These are phyloP conservation scores for Oenanthe javanica DNA, from an alignment of 140 eudicot genomes.

Conservation along the genomic window DNA sequence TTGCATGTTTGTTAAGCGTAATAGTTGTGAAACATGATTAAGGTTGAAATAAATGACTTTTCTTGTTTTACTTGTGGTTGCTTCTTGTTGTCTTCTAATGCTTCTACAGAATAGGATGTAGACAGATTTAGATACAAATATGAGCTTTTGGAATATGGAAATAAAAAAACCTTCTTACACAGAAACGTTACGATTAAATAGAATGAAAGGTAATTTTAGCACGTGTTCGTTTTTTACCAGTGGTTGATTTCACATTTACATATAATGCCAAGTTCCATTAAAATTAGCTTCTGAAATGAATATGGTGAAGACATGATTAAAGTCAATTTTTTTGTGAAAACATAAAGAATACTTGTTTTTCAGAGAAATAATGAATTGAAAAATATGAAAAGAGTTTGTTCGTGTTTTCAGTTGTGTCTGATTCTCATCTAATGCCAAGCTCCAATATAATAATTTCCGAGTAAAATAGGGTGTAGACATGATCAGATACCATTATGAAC, in stretches of 20 bases:
- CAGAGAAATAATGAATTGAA: background rate
- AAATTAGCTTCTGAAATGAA: background rate
- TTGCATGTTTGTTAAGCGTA: background rate
- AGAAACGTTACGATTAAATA: background rate
- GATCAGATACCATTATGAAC: background rate
- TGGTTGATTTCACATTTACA: background rate
- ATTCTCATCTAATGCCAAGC: background rate
- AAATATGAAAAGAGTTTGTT: background rate
- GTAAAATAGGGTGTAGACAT: background rate
- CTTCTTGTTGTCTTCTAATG: background rate
- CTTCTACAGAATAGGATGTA: background rate
- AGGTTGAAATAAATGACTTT: background rate
- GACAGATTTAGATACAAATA: background rate
- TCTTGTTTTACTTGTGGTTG: background rate
- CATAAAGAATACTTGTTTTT: background rate
- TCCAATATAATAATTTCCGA: background rate
- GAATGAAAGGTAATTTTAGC: background rate
- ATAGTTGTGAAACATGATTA: background rate
- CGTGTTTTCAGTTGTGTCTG: background rate
- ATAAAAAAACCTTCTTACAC: background rate
- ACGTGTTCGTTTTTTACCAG: background rate
- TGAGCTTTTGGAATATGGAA: background rate
- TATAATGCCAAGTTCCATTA: background rate
- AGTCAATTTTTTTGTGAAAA: background rate
- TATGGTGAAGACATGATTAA: background rate